phyloP scores from a whole-genome alignment of 2,329 filamentous ascomycete genomes.

The Lachnellula suecica region DNA sequence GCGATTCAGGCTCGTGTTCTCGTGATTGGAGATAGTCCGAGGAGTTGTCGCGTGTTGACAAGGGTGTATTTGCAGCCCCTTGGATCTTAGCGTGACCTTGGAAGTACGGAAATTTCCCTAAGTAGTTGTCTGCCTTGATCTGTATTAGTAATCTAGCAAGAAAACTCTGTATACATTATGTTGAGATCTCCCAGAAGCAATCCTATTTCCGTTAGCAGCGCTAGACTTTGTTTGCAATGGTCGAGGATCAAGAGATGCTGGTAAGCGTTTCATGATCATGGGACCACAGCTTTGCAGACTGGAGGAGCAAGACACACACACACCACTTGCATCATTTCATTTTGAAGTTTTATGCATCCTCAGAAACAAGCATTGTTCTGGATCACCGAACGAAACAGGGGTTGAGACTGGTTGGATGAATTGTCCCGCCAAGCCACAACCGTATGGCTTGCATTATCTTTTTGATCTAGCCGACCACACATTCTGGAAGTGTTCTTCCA shows the following conservation, averaged over 20 bases:
- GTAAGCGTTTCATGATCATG: background rate
- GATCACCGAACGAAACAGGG: background rate
- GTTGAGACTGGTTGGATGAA: background rate
- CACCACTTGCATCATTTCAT: background rate
- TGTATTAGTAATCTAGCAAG: no score
- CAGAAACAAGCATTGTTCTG: background rate
- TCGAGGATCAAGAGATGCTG: background rate
- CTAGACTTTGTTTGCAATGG: background rate
- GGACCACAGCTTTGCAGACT: background rate
- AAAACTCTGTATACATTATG: background rate
- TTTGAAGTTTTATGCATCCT: background rate
- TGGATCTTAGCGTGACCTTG: no score
- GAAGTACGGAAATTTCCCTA: no score
- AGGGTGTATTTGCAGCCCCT: no score
- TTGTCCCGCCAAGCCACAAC: no score
- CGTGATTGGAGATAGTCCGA: background rate
- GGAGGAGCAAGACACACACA: background rate
- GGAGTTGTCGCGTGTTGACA: no score
- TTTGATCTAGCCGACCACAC: background rate
- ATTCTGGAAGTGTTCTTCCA: conserved; percentile 1
- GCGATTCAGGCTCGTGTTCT: background rate
- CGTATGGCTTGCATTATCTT: background rate
- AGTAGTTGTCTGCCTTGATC: no score
- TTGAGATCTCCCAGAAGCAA: background rate
- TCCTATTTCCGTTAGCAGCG: background rate